Evolutionary conservation across 2,329 filamentous ascomycete species (phyloP).

Genomic region (Fusarium sp.): DNA sequence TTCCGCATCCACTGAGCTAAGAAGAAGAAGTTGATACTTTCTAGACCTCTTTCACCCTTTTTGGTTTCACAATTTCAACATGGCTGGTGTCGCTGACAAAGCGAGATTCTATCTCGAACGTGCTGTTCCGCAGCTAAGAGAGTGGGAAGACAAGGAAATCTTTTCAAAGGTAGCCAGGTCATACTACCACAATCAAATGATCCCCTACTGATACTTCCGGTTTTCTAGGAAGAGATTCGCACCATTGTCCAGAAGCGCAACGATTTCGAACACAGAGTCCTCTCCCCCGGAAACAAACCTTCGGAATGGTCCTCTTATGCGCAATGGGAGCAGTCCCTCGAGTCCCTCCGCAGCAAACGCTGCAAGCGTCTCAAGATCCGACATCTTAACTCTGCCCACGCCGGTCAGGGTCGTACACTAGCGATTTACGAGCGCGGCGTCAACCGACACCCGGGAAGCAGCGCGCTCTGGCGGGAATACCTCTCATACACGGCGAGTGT

Average conservation of each 20-base stretch:
- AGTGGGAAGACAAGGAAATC: slow-evolving; percentile 91
- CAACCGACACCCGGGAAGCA: slow-evolving; percentile 83
- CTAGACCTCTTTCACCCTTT: slow-evolving; percentile 9
- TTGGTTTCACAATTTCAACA: slow-evolving; percentile 52
- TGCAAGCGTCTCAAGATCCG: slow-evolving; percentile 84
- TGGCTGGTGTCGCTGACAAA: slow-evolving; percentile 91
- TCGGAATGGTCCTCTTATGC: slow-evolving; percentile 88
- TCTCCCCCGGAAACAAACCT: slow-evolving; percentile 81
- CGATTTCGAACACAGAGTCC: slow-evolving; percentile 91
- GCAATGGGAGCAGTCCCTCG: slow-evolving; percentile 76
- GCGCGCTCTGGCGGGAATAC: slow-evolving; percentile 90
- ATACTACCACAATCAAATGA: neutral
- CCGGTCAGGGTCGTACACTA: slow-evolving; percentile 85
- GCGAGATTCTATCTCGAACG: slow-evolving; percentile 95
- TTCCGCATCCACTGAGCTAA: slow-evolving; percentile 19
- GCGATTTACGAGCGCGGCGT: slow-evolving; percentile 90
- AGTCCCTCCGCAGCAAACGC: slow-evolving; percentile 83
- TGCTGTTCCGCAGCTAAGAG: slow-evolving; percentile 89
- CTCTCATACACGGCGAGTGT: slow-evolving; percentile 81
- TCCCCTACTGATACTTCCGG: slow-evolving; percentile 18
- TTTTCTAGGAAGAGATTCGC: slow-evolving; percentile 82
- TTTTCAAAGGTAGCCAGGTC: slow-evolving; percentile 76
- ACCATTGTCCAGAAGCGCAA: slow-evolving; percentile 91
- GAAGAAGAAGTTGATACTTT: neutral
- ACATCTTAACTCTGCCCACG: slow-evolving; percentile 71